Evolutionary conservation across 139 green algal genomes (phyloP).

Genomic region (Desmodesmus armatus): DNA sequence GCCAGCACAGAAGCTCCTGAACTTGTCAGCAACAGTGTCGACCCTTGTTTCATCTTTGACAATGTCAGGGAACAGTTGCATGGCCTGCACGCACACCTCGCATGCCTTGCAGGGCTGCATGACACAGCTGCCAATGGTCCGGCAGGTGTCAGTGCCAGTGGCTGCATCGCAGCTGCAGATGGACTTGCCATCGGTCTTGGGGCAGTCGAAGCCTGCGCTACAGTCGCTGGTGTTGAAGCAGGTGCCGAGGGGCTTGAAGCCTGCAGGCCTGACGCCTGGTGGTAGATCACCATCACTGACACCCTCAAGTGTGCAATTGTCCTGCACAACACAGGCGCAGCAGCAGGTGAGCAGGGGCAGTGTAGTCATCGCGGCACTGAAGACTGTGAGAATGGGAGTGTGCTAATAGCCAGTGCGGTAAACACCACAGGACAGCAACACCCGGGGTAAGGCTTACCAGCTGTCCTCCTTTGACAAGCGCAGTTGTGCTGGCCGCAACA

Average conservation of each 20-base stretch:
- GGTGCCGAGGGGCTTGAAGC: not conserved
- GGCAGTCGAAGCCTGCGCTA: not conserved
- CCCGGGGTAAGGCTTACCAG: not conserved
- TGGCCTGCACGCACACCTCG: not conserved
- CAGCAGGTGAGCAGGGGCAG: no score
- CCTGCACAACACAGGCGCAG: not conserved
- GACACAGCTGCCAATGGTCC: not conserved
- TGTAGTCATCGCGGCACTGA: no score
- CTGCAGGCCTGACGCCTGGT: not conserved
- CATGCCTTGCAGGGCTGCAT: conserved; percentile 5
- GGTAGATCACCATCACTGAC: not conserved
- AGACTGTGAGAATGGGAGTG: not conserved
- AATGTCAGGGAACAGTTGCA: not conserved
- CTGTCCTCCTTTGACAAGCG: not conserved
- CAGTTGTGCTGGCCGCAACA: not conserved
- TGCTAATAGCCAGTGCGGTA: not conserved
- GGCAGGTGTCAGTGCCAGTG: not conserved
- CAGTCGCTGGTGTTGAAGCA: not conserved
- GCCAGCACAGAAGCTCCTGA: not conserved
- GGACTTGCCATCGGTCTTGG: not conserved
- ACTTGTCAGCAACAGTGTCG: not conserved
- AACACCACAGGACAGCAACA: not conserved
- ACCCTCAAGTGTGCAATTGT: not conserved
- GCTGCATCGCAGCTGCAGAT: not conserved
- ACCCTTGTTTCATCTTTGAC: not conserved